Percentiles rank a stretch among this genome's conserved stretches.
Evolutionary conservation across 1,284 basidiomycete species (phyloP).

Genomic region (Papiliotrema laurentii): DNA sequence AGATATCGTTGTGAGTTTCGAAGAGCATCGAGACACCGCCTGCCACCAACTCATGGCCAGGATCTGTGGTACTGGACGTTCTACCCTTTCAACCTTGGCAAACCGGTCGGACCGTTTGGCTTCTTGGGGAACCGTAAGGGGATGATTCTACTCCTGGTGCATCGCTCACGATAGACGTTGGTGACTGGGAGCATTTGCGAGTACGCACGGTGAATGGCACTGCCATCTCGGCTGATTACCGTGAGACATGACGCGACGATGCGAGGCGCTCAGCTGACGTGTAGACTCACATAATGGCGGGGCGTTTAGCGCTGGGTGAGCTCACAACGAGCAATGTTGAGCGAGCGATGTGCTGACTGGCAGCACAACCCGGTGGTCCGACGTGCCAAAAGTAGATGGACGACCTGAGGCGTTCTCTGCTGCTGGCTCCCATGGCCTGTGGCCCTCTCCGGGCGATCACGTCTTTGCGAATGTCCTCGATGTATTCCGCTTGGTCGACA

Average conservation of each 20-base stretch:
- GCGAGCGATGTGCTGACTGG: background rate
- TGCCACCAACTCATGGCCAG: conserved; percentile 14
- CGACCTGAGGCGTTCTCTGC: conserved; percentile 42
- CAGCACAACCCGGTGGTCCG: conserved; percentile 40
- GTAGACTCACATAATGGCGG: conserved; percentile 35
- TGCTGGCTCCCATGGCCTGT: conserved; percentile 42
- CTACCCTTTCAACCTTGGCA: conserved; percentile 47
- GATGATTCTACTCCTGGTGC: background rate
- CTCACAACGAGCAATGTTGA: background rate
- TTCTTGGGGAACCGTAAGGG: conserved; percentile 42
- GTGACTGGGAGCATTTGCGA: conserved; percentile 42
- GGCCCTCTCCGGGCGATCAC: conserved; percentile 40
- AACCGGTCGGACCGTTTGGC: conserved; percentile 37
- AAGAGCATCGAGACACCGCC: background rate
- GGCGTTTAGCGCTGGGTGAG: conserved; percentile 27
- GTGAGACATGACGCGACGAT: conserved; percentile 15
- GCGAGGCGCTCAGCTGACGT: background rate
- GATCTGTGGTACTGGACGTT: conserved; percentile 46
- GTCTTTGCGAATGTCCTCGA: conserved; percentile 36
- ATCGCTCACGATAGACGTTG: conserved; percentile 25
- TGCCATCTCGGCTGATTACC: conserved; percentile 38
- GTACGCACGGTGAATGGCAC: conserved; percentile 40
- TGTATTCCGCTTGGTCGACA: conserved; percentile 37
- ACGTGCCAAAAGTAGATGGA: conserved; percentile 29
- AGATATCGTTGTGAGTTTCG: conserved; percentile 36